Conservation (phyloP, 2,329 filamentous ascomycete species). For the Colletotrichum chlorophyti region DNA sequence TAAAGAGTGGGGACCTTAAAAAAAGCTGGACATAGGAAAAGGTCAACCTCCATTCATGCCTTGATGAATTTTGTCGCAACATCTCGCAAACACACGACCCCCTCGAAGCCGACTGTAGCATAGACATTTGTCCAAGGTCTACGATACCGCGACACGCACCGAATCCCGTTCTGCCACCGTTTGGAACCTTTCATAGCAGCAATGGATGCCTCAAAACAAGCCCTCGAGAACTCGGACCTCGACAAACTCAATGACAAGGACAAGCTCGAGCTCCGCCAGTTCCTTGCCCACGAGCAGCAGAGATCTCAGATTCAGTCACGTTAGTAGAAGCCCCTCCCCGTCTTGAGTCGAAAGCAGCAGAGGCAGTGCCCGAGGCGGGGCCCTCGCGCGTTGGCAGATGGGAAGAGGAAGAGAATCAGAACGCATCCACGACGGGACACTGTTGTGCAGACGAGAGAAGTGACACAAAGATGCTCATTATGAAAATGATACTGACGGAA, state of each 20-base stretch:
- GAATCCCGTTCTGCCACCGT: too few relatives aligned
- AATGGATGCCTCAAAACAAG: conserved; percentile 45
- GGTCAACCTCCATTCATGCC: not conserved
- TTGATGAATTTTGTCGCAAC: not conserved
- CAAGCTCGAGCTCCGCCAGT: conserved; percentile 86
- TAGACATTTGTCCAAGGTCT: not conserved
- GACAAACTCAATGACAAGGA: conserved; percentile 80
- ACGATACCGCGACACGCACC: not conserved
- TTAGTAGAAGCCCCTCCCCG: conserved; percentile 49
- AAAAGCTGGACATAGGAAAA: conserved; percentile 4
- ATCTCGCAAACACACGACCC: not conserved
- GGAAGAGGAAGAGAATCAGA: too few relatives aligned
- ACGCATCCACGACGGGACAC: too few relatives aligned
- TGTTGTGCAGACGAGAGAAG: too few relatives aligned
- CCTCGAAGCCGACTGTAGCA: not conserved
- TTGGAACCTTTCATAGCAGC: not conserved
- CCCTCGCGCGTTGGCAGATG: too few relatives aligned
- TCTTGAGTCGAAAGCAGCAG: too few relatives aligned
- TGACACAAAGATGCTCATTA: too few relatives aligned
- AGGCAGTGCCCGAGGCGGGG: too few relatives aligned
- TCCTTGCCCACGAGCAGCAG: conserved; percentile 84
- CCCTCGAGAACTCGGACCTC: conserved; percentile 66
- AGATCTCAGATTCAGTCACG: conserved; percentile 73
- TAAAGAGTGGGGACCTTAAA: conserved; percentile 1
- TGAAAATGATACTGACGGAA: too few relatives aligned